Base-by-base conservation (phyloP, 2,329 filamentous ascomycete species). In the Beauveria asiatica region DNA sequence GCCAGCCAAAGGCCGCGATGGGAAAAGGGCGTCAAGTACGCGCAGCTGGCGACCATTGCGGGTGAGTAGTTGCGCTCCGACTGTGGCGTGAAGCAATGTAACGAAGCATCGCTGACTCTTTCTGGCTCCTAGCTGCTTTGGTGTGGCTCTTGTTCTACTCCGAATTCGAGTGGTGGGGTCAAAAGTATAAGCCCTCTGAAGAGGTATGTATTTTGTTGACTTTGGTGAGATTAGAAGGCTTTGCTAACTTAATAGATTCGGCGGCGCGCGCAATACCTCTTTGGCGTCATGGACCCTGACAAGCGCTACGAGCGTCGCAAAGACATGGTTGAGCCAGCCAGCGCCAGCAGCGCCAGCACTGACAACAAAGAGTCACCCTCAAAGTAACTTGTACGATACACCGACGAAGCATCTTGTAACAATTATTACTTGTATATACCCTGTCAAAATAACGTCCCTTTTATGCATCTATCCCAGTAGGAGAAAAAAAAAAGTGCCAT, bases 11-110 rank as follows among this genome's bases (percentile, higher is more conserved):
- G 85, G 23, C 87, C 87, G 9, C 72, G 74, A 52, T 90, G 86
- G 85, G 80, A 82, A 46, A 89, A 86, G 71, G 78, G 75, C 62
- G 76, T 87, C 60, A 84, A 84, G 72, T 75, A 91, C 63, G 80
- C 80, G 54, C 88, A 91, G 73, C 81, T 85, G 11, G 74, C 74
- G 25, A 82, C 77, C 44, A 79, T 86, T 50, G 76, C 80, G 56
- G 81, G 84, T 86, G 67, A 61, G 81, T 74, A 17, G 39, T 41
- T 41, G 33, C 39, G 25, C 23, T 30, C 23, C 19, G 33, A 49
- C 23, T 23, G n/a, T 13, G 30, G 25, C 39, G 41, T 7, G 49
- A 6, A 41, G 33, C 13, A 13, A 37, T 45, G 19, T 4, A 23
- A 5, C 5, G 27, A 9, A 25, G 7, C 45, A 57, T 27, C 13